Conservation (phyloP, 78 protist genomes). For the Isochrysis galbana region DNA sequence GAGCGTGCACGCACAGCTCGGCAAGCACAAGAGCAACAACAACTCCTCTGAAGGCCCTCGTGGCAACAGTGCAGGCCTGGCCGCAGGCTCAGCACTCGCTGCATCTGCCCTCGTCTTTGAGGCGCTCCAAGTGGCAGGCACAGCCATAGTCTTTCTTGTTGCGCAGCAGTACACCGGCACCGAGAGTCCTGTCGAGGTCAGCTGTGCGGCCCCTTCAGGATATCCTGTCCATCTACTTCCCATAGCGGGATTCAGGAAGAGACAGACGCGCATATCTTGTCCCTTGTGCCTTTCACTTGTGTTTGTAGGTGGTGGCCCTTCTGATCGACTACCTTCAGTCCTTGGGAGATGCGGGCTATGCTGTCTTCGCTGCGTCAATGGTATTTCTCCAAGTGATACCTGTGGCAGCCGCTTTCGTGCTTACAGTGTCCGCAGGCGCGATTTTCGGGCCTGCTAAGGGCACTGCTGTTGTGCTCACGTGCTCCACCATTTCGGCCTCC, state of each 20-base stretch:
- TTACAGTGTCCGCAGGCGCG: slow-evolving; percentile 5
- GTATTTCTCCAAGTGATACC: background rate
- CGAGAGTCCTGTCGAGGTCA: background rate
- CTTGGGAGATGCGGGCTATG: background rate
- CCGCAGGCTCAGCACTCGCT: background rate
- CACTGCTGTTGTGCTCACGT: background rate
- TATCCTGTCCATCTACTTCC: background rate
- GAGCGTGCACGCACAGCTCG: too few species aligned
- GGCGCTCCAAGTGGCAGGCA: background rate
- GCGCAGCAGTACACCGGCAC: background rate
- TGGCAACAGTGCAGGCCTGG: too few species aligned
- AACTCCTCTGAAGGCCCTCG: too few species aligned
- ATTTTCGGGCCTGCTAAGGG: background rate
- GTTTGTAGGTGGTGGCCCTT: background rate
- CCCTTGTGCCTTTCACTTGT: background rate
- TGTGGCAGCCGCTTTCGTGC: slow-evolving; percentile 4
- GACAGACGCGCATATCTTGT: background rate
- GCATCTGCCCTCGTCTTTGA: background rate
- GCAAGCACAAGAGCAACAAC: too few species aligned
- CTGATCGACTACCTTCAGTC: background rate
- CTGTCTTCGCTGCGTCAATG: background rate
- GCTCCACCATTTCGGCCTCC: background rate
- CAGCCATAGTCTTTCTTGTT: background rate
- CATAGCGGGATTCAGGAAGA: background rate
- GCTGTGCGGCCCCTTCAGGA: background rate